Percentiles rank a stretch among this genome's conserved stretches.
phyloP scores from a whole-genome alignment of 2,329 filamentous ascomycete species.

The Claviceps paspali region DNA sequence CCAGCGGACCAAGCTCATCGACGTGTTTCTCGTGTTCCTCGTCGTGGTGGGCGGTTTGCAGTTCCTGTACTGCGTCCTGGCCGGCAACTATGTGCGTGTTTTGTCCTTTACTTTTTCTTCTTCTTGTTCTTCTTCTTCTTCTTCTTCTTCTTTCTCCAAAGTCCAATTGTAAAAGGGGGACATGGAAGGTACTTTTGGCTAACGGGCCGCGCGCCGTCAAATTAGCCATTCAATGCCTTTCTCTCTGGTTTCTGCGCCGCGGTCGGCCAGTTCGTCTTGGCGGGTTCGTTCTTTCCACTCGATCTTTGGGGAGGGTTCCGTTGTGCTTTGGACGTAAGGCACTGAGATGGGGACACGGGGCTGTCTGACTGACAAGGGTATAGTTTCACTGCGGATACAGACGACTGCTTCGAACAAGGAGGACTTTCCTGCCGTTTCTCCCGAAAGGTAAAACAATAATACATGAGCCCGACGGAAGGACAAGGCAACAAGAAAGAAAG shows the following conservation, averaged over 20 bases:
- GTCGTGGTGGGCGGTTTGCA: conserved; percentile 76
- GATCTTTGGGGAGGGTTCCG: neutral
- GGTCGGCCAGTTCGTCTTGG: conserved; percentile 94
- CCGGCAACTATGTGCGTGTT: conserved; percentile 89
- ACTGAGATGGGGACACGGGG: too few species aligned
- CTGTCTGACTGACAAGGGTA: conserved; percentile 16
- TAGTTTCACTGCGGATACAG: conserved; percentile 67
- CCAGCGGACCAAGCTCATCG: conserved; percentile 82
- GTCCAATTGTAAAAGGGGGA: too few species aligned
- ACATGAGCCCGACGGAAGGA: too few species aligned
- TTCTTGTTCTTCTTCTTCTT: neutral
- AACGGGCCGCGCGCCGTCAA: conserved; percentile 1
- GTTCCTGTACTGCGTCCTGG: conserved; percentile 83
- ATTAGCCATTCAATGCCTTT: conserved; percentile 94
- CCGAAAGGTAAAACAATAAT: conserved; percentile 63
- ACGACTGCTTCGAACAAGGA: conserved; percentile 69
- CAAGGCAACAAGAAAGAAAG: neutral
- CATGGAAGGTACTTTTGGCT: too few species aligned
- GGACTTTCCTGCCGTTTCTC: conserved; percentile 62
- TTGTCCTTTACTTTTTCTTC: too few species aligned
- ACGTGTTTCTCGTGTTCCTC: conserved; percentile 80
- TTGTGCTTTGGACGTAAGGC: too few species aligned
- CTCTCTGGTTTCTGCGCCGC: conserved; percentile 87
- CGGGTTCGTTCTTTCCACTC: conserved; percentile 47
- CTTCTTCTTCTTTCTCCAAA: neutral